Evolutionary conservation across 2,329 filamentous ascomycete genomes (phyloP).

Genomic region (Cryphonectria carpinicola): DNA sequence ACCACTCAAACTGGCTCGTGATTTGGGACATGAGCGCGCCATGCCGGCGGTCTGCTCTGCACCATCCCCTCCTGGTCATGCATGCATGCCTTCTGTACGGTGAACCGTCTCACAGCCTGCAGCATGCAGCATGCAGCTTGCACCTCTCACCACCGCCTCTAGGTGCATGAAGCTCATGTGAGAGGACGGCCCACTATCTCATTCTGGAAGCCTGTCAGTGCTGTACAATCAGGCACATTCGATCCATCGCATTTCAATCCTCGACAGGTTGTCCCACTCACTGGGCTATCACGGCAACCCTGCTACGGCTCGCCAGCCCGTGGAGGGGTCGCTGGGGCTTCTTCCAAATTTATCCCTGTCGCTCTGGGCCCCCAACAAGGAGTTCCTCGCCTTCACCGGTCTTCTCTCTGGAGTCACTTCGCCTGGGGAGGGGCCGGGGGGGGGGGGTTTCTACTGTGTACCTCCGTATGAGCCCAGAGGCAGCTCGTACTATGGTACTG

Average conservation of each 20-base stretch:
- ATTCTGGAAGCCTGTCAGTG: conserved; percentile 27
- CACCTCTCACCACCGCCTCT: conserved; percentile 14
- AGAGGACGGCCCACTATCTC: conserved; percentile 26
- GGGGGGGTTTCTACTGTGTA: neutral
- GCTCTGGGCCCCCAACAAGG: conserved; percentile 11
- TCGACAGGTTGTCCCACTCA: conserved; percentile 8
- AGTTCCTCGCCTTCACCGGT: conserved; percentile 27
- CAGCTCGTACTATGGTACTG: neutral
- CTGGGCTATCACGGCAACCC: neutral
- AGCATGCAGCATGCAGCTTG: neutral
- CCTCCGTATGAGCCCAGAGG: conserved; percentile 4
- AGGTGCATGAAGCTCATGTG: conserved; percentile 26
- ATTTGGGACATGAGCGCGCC: neutral
- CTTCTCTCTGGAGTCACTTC: conserved; percentile 17
- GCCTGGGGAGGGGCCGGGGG: conserved; percentile 1
- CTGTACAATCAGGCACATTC: conserved; percentile 21
- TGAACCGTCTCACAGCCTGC: conserved; percentile 4
- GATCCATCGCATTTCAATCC: conserved; percentile 24
- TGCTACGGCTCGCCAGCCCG: conserved; percentile 8
- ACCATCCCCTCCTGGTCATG: neutral
- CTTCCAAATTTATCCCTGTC: conserved; percentile 17
- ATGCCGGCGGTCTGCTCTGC: conserved; percentile 14
- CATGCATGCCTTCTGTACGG: conserved; percentile 12
- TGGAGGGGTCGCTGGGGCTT: conserved; percentile 20
- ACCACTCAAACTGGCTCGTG: neutral